Percentiles rank a stretch among this genome's conserved stretches.
Evolutionary conservation across 306 rosid species (phyloP).

Genomic region (Neltuma alba): DNA sequence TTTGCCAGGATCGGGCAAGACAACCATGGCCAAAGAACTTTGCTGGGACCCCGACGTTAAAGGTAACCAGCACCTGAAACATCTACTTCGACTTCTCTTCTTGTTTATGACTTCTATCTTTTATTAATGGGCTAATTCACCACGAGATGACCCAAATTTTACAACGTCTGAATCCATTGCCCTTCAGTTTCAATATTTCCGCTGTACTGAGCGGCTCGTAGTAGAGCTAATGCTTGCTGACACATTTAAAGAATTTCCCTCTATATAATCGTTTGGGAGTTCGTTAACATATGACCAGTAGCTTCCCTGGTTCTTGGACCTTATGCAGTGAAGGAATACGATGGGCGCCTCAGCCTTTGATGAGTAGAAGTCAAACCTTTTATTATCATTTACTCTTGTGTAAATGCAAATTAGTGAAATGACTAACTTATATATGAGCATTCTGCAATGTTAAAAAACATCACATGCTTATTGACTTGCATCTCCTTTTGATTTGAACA

Average conservation of each 20-base stretch:
- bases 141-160: neutral
- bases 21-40: conserved; percentile 56
- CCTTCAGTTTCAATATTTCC: neutral
- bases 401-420: conserved; percentile 6
- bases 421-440: conserved; percentile 17
- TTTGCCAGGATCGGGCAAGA: conserved; percentile 63
- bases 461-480: neutral
- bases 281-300: neutral
- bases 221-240: neutral
- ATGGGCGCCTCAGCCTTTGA: neutral
- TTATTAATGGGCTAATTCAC: neutral
- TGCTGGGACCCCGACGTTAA: conserved; percentile 49
- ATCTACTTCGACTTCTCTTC: neutral
- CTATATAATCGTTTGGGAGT: neutral
- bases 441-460: neutral
- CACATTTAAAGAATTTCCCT: neutral
- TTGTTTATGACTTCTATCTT: neutral
- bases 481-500: conserved; percentile 26
- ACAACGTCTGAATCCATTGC: neutral
- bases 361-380: neutral
- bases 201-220: neutral
- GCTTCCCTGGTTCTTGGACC: neutral
- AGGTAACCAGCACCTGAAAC: conserved; percentile 38
- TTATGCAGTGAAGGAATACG: neutral
- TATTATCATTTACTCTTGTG: neutral